These are phyloP conservation scores for Rhodotorula babjevae DNA, from an alignment of 768 basidiomycete genomes.

Conservation along the genomic window DNA sequence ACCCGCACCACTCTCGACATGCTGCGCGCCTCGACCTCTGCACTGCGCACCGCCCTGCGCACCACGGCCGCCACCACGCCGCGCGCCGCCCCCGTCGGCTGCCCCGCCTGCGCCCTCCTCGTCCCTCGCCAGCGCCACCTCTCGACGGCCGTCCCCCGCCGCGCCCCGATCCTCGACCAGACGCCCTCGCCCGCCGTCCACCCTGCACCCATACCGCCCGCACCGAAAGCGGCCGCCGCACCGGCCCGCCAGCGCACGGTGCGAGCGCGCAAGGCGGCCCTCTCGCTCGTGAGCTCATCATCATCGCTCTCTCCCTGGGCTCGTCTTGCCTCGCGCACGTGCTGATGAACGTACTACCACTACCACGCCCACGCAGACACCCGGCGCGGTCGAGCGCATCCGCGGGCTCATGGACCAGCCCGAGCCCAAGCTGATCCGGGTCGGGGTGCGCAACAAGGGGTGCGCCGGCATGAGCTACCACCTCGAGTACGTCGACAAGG, in stretches of 20 bases:
- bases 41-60: slow-evolving; percentile 10
- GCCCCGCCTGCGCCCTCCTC: slow-evolving; percentile 3
- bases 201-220: neutral
- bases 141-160: neutral
- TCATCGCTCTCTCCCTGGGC: slow-evolving; percentile 40
- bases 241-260: slow-evolving; percentile 43
- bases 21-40: neutral
- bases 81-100: neutral
- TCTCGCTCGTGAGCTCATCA: slow-evolving; percentile 58
- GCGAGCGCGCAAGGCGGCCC: slow-evolving; percentile 68
- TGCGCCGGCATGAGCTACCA: slow-evolving; percentile 88
- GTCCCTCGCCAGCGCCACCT: slow-evolving; percentile 1
- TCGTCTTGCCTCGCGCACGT: accelerated
- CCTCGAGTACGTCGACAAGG: slow-evolving; percentile 86
- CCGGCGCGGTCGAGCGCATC: slow-evolving; percentile 68
- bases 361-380: slow-evolving; percentile 56
- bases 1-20: neutral
- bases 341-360: neutral
- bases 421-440: slow-evolving; percentile 83
- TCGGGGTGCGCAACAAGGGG: slow-evolving; percentile 94
- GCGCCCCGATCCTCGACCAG: slow-evolving; percentile 19
- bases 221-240: neutral
- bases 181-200: neutral
- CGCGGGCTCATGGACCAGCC: slow-evolving; percentile 62
- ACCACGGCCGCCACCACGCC: neutral